Base-by-base conservation (phyloP, 2,329 filamentous ascomycete genomes). In the Hyphodiscus sp. region DNA sequence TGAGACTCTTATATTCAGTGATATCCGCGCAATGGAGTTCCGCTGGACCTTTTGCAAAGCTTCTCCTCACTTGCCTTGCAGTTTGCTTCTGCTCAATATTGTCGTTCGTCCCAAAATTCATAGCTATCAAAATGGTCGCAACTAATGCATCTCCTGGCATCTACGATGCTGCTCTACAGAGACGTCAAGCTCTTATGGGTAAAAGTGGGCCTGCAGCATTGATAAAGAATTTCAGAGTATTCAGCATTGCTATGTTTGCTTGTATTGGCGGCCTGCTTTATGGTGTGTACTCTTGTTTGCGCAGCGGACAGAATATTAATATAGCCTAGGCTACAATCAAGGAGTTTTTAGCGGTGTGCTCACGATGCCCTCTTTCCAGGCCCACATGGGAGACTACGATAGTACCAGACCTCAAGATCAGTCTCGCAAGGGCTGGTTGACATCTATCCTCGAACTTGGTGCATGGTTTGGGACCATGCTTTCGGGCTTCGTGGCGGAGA, bases 391-490 rank as follows among this genome's bases (percentile, higher is more conserved):
- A 48, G 73, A 74, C 33, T 81, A 81, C 58, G 73, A 74, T 55
- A 73, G 72, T 2, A 60, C 74, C 44, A 70, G 74, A 55, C 63
- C 69, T 38, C 71, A 71, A n/a, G 68, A 76, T 54, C 73, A 76
- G 62, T 76, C 76, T 5, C 75, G 77, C 58, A 82, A 82, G 62
- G 80, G 79, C 16, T 82, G 79, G 79, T 65, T 83, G 5, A 82
- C 79, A 0, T 76, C 86, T 1, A 89, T 89, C 58, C 79, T 91
- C 23, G 86, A 90, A 65, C 78, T 91, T 1, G 87, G 87, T 50
- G 87, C 86, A 44, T 91, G 86, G 86, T 65, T 89, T n/a, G 87
- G 87, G 41, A 81, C 84, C 0, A 69, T 91, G 2, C 74, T 86
- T 42, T 86, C 81, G 2, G 84, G 86, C 1, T 86, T 86, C 63